A percentile compares a stretch with the other conserved stretches of the same genome.
Conservation (phyloP, 208 protist genomes). For the Leishmania gerbilli region DNA sequence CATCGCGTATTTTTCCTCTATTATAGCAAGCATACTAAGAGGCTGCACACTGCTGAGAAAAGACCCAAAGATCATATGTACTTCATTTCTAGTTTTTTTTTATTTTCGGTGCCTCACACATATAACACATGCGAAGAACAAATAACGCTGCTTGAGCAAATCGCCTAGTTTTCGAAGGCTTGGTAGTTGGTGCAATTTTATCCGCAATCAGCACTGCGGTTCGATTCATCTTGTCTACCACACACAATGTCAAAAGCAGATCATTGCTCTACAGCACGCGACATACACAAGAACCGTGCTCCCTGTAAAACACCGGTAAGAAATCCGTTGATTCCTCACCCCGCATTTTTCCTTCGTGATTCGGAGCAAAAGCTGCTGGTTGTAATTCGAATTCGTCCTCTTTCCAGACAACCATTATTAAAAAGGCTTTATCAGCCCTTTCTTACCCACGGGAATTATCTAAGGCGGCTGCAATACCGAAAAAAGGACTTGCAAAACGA, state of each 20-base stretch:
- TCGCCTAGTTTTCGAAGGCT: neutral
- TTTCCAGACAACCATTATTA: neutral
- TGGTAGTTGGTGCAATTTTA: neutral
- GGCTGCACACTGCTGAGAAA: neutral
- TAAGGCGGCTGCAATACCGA: neutral
- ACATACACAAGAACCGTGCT: neutral
- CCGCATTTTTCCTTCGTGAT: neutral
- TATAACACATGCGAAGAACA: neutral
- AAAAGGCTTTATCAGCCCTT: neutral
- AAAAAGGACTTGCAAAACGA: neutral
- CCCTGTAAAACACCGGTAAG: neutral
- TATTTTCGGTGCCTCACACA: neutral
- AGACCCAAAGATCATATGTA: neutral
- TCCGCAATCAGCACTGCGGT: neutral
- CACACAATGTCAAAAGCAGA: neutral
- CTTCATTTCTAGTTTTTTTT: neutral
- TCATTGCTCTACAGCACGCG: neutral
- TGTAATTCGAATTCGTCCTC: neutral
- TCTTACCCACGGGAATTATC: neutral
- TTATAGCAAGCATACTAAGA: neutral
- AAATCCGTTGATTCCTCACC: neutral
- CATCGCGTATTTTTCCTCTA: neutral
- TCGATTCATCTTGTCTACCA: neutral
- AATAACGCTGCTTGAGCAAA: neutral
- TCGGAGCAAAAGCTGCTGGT: neutral